These are phyloP conservation scores for Plectosphaerella sp. DNA, from an alignment of 2,329 filamentous ascomycete genomes.

Conservation along the genomic window DNA sequence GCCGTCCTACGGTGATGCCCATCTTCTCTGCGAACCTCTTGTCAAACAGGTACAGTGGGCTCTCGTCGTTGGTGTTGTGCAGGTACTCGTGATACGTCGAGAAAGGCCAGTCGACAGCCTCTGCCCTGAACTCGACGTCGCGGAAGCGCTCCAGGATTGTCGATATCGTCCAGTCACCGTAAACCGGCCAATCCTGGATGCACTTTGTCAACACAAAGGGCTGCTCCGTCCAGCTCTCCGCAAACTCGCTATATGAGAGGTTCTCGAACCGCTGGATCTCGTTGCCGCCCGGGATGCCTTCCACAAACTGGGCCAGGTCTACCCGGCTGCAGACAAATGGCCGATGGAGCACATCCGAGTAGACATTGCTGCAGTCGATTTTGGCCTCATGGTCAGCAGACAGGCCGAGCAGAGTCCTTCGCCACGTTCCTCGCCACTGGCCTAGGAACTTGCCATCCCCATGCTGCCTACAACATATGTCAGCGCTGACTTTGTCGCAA, in stretches of 20 bases:
- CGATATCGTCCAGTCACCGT: slow-evolving; percentile 68
- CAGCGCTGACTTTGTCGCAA: not conserved
- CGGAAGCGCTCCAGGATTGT: slow-evolving; percentile 60
- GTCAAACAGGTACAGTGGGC: slow-evolving; percentile 90
- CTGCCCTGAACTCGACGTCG: slow-evolving; percentile 73
- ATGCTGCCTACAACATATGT: slow-evolving; percentile 4
- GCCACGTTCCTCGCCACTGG: slow-evolving; percentile 80
- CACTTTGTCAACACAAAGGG: slow-evolving; percentile 85
- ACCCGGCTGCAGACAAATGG: slow-evolving; percentile 88
- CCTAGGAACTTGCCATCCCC: slow-evolving; percentile 21
- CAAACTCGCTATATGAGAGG: slow-evolving; percentile 70
- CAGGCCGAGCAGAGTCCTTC: slow-evolving; percentile 67
- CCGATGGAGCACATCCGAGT: slow-evolving; percentile 84
- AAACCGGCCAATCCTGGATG: slow-evolving; percentile 78
- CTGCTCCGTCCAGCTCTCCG: slow-evolving; percentile 67
- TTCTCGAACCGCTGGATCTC: slow-evolving; percentile 66
- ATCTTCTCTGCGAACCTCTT: slow-evolving; percentile 84
- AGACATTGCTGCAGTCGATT: slow-evolving; percentile 73
- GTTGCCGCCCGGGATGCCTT: slow-evolving; percentile 69
- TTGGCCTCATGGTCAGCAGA: slow-evolving; percentile 42
- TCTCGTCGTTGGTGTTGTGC: slow-evolving; percentile 75
- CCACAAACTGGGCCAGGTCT: slow-evolving; percentile 59
- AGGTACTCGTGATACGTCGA: slow-evolving; percentile 81
- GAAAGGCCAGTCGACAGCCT: slow-evolving; percentile 90
- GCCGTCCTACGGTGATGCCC: slow-evolving; percentile 56